phyloP scores from a whole-genome alignment of 1,284 basidiomycete genomes.

The Naganishia sp. region DNA sequence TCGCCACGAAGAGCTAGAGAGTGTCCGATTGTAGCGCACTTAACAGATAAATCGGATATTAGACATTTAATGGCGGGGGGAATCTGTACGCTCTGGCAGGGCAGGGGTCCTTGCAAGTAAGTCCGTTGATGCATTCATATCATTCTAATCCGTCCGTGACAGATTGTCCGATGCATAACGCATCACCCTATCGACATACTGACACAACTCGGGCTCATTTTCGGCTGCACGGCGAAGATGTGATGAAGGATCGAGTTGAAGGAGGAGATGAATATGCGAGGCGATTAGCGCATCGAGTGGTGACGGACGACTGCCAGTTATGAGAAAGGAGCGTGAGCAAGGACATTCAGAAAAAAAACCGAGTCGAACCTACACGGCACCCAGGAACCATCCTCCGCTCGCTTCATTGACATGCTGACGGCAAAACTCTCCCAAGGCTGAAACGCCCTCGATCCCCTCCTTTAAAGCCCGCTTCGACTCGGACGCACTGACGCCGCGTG shows the following conservation, averaged over 20 bases:
- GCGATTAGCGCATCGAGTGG: conserved; percentile 51
- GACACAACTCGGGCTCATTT: conserved; percentile 34
- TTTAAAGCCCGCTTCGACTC: conserved; percentile 21
- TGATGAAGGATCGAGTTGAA: conserved; percentile 37
- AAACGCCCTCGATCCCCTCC: conserved; percentile 29
- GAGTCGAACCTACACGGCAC: conserved; percentile 24
- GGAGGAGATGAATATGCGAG: conserved; percentile 47
- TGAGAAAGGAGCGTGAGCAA: neutral
- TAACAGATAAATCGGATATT: too few relatives aligned
- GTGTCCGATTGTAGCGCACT: too few relatives aligned
- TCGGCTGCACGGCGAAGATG: conserved; percentile 37
- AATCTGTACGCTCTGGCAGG: too few relatives aligned
- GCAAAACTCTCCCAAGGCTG: conserved; percentile 20
- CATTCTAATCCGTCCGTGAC: too few relatives aligned
- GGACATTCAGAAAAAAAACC: neutral
- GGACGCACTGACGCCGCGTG: conserved; percentile 5
- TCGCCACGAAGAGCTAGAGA: too few relatives aligned
- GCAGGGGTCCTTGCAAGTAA: too few relatives aligned
- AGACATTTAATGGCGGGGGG: too few relatives aligned
- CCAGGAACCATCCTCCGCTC: conserved; percentile 30
- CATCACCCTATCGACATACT: conserved; percentile 41
- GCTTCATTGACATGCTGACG: conserved; percentile 20
- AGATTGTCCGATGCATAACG: neutral
- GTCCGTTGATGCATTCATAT: too few relatives aligned
- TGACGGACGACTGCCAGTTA: conserved; percentile 37